These are phyloP conservation scores for Atalantia buxifolia DNA, from an alignment of 345 rosid genomes.

Conservation along the genomic window DNA sequence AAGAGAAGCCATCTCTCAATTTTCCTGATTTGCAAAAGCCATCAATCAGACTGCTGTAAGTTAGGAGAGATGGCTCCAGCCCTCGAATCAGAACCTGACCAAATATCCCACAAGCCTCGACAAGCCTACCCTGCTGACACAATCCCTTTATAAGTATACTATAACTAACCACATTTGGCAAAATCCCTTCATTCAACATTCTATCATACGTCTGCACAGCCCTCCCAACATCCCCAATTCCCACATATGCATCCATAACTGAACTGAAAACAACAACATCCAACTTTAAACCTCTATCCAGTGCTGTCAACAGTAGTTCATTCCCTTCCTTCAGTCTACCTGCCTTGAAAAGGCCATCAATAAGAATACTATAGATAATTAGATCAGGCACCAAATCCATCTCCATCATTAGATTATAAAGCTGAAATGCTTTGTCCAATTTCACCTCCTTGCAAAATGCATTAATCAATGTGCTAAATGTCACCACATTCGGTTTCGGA, in stretches of 20 bases:
- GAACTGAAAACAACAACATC: slow-evolving; percentile 45
- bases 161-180: slow-evolving; percentile 41
- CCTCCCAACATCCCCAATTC: slow-evolving; percentile 31
- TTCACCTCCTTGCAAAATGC: slow-evolving; percentile 40
- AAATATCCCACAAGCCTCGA: slow-evolving; percentile 47
- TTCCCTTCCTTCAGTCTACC: slow-evolving; percentile 44
- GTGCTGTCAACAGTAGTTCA: slow-evolving; percentile 31
- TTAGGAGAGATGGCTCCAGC: slow-evolving; percentile 35
- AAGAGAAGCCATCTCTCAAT: slow-evolving; percentile 34
- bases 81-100: slow-evolving; percentile 43
- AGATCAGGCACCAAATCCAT: slow-evolving; percentile 39
- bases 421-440: slow-evolving; percentile 37
- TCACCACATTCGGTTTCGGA: slow-evolving; percentile 44
- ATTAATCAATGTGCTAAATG: slow-evolving; percentile 43
- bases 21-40: slow-evolving; percentile 45
- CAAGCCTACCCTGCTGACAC: slow-evolving; percentile 27
- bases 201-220: slow-evolving; percentile 29
- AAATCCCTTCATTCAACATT: slow-evolving; percentile 39
- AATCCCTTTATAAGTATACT: slow-evolving; percentile 50
- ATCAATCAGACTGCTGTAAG: slow-evolving; percentile 46
- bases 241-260: slow-evolving; percentile 34
- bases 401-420: slow-evolving; percentile 29
- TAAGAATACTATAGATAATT: slow-evolving; percentile 37
- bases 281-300: slow-evolving; percentile 33
- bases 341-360: slow-evolving; percentile 46